Percentiles rank a stretch among this genome's conserved stretches.
phyloP scores from a whole-genome alignment of 805 yeast species.

The Lachancea cidri region DNA sequence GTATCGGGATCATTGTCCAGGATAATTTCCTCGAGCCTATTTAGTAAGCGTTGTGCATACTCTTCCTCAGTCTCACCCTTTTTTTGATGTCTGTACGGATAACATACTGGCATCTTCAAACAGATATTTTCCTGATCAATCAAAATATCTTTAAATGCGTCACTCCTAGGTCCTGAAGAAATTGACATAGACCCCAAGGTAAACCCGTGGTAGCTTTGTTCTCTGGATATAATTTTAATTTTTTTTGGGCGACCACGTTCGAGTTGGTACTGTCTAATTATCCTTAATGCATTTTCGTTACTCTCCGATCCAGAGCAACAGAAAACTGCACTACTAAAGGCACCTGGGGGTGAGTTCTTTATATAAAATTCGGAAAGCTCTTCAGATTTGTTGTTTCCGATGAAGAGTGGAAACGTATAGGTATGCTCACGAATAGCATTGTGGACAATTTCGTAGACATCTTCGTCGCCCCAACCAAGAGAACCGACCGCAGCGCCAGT shows the following conservation, averaged over 20 bases:
- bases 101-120: conserved; percentile 29
- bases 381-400: conserved; percentile 38
- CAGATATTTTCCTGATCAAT: conserved; percentile 22
- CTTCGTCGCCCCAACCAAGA: conserved; percentile 41
- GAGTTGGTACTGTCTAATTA: conserved; percentile 44
- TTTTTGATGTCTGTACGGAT: conserved; percentile 33
- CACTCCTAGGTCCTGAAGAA: conserved; percentile 35
- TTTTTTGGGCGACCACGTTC: conserved; percentile 41
- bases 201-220: conserved; percentile 45
- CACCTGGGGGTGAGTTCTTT: conserved; percentile 37
- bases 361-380: conserved; percentile 39
- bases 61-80: conserved; percentile 37
- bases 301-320: conserved; percentile 66
- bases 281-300: conserved; percentile 60
- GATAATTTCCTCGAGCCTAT: conserved; percentile 40
- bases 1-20: conserved; percentile 40
- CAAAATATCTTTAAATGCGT: conserved; percentile 29
- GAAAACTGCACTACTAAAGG: conserved; percentile 40
- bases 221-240: conserved; percentile 39
- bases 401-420: conserved; percentile 35
- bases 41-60: conserved; percentile 35
- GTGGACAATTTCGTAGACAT: conserved; percentile 32
- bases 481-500: conserved; percentile 53
- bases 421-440: conserved; percentile 37
- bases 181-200: conserved; percentile 43